Evolutionary conservation across 352 stramenopile genomes (phyloP), one percentile per base, ranked within the genome.

Genomic region (Phytopythium litorale): DNA sequence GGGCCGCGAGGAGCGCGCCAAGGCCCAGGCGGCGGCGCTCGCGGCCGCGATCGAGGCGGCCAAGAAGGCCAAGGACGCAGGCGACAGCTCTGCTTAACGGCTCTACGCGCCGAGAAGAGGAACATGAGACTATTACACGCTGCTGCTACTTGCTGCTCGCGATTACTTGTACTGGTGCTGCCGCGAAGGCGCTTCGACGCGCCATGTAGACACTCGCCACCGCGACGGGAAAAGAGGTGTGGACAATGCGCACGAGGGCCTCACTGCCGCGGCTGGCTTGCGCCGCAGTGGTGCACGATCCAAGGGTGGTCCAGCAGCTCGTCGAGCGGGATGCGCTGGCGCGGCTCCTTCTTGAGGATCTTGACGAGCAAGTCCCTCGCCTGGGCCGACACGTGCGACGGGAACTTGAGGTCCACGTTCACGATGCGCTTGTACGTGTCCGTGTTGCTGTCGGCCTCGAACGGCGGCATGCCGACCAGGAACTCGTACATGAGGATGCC

Each of bases 401-500:
- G 97, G 77, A 99, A 99, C 66, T 92, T 79, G 48, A 99, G 79
- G 68, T 99, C 97, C 13, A 99, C 92, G 30, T 87, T 92, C 11
- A 87, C 87, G 68, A 99, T 99, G 50, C 97, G 83, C 64, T 97
- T 83, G 71, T 99, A 99, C n/a, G 97, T 99, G 50, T 97, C 94
- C 11, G 80, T 85, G 68, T 98, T 92, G 59, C 87, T 93, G 56
- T 98, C 95, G 3, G 96, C 97, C 70, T 99, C 97, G 73, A 99
- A 99, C 7, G 98, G 98, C 53, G 98, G 97, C 8, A 66, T 75
- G n/a, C 98, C 98, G 8, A 97, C 90, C 2, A 99, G 73, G 54
- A 99, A 99, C 77, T 99, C 98, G 70, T 98, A 99, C 67, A 98
- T 97, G 23, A 99, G 80, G 40, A 99, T 97, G 19, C 98, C 98